These are phyloP conservation scores for Heritiera littoralis DNA, from an alignment of 345 rosid species.

Conservation along the genomic window DNA sequence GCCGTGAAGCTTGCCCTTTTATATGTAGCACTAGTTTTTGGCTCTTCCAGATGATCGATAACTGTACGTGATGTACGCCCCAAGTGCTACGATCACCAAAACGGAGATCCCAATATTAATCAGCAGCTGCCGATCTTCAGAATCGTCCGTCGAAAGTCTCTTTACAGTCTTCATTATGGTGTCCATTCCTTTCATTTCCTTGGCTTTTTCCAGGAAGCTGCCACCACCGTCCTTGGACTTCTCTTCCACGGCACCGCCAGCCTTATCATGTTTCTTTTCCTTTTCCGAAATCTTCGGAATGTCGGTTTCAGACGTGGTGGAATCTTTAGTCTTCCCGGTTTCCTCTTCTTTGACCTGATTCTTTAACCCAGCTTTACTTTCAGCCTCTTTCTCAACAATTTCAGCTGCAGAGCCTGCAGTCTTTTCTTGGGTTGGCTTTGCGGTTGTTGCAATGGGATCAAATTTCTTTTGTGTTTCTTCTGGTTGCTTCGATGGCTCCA, in stretches of 20 bases:
- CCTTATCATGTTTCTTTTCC: neutral
- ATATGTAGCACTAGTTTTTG: neutral
- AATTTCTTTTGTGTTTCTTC: neutral
- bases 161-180: neutral
- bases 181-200: constrained; percentile 1
- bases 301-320: neutral
- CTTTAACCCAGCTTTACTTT: neutral
- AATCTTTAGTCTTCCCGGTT: neutral
- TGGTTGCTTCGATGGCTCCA: neutral
- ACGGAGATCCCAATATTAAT: constrained; percentile 13
- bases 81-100: constrained; percentile 18
- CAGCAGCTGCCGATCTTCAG: constrained; percentile 1
- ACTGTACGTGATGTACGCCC: neutral
- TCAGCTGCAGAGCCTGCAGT: neutral
- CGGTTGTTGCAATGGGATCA: neutral
- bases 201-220: neutral
- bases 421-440: constrained; percentile 11
- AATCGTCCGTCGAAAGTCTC: neutral
- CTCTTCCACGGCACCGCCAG: neutral
- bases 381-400: neutral
- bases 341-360: neutral
- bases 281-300: constrained; percentile 1
- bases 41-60: constrained; percentile 12
- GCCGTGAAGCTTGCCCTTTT: neutral
- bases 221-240: neutral